Conservation (phyloP, 805 yeast genomes). For the Dipodascopsis tothii region DNA sequence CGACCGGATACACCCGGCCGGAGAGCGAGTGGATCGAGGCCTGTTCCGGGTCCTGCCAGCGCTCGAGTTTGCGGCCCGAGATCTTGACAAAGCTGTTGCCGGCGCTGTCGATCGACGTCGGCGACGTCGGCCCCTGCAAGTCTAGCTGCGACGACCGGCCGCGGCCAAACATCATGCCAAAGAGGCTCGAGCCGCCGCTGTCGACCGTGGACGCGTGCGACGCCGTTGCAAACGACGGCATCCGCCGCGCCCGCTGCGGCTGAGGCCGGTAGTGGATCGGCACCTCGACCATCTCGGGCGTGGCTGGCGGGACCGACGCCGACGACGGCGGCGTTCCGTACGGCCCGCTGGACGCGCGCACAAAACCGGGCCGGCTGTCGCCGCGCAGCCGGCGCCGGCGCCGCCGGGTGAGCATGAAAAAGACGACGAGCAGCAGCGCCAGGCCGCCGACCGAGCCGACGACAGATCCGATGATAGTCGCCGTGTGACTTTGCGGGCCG, state of each 20-base stretch:
- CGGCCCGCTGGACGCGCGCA: background rate
- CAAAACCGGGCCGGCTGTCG: background rate
- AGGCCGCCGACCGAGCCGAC: constrained; percentile 15
- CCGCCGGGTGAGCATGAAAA: constrained; percentile 4
- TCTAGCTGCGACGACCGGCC: too few relatives aligned
- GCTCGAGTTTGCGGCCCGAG: constrained; percentile 18
- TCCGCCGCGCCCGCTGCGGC: too few relatives aligned
- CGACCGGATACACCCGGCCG: constrained; percentile 9
- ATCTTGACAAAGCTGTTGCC: constrained; percentile 15
- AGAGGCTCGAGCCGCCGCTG: too few relatives aligned
- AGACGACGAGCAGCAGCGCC: constrained; percentile 2
- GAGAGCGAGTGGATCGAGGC: constrained; percentile 17
- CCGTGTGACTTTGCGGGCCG: too few relatives aligned
- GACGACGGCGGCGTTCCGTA: background rate
- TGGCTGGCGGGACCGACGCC: background rate
- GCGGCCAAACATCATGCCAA: too few relatives aligned
- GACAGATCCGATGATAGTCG: constrained; percentile 15
- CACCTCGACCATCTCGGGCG: too few relatives aligned
- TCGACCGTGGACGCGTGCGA: too few relatives aligned
- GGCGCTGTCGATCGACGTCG: too few relatives aligned
- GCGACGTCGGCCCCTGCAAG: background rate
- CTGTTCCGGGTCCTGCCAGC: constrained; percentile 23
- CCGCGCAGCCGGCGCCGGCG: constrained; percentile 4
- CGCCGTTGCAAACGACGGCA: too few relatives aligned
- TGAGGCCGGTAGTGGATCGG: too few relatives aligned